Percentiles rank a stretch among this genome's conserved stretches.
These are phyloP conservation scores for Pseudocercospora eumusae DNA, from an alignment of 2,329 filamentous ascomycete species.

Conservation along the genomic window DNA sequence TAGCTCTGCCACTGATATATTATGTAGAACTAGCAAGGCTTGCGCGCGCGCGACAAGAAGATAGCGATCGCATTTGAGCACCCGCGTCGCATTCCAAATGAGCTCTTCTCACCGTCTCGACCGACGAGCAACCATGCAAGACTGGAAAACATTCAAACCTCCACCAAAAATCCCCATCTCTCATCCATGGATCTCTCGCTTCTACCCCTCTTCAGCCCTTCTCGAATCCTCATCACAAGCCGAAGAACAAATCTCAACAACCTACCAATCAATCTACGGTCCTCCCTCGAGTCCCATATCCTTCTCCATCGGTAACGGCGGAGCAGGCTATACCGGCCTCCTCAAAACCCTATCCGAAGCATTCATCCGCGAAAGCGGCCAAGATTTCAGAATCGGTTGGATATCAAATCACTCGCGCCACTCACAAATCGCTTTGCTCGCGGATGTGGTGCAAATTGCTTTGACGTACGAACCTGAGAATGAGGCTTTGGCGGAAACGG, in stretches of 20 bases:
- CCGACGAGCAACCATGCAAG: background rate
- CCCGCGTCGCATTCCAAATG: background rate
- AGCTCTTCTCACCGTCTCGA: background rate
- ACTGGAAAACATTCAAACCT: background rate
- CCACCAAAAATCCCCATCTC: constrained; percentile 12
- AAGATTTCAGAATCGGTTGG: constrained; percentile 30
- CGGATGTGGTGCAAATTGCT: constrained; percentile 30
- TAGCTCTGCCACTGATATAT: background rate
- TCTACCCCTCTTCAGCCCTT: constrained; percentile 19
- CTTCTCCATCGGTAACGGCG: constrained; percentile 33
- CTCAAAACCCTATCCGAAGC: constrained; percentile 20
- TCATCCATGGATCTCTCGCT: constrained; percentile 22
- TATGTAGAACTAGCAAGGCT: background rate
- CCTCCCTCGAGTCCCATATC: constrained; percentile 18
- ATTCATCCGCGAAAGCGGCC: constrained; percentile 22
- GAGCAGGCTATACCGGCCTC: constrained; percentile 32
- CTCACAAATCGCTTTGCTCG: constrained; percentile 30
- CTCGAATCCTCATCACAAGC: constrained; percentile 8
- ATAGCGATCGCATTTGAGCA: background rate
- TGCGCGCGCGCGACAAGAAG: background rate
- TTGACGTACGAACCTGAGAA: constrained; percentile 33
- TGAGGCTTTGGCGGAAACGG: constrained; percentile 25
- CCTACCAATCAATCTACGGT: constrained; percentile 25
- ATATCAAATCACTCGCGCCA: constrained; percentile 31
- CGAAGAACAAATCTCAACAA: constrained; percentile 15